Percentiles rank a stretch among this genome's conserved stretches.
phyloP scores from a whole-genome alignment of 1,284 basidiomycete species.

The Trametes pubescens region DNA sequence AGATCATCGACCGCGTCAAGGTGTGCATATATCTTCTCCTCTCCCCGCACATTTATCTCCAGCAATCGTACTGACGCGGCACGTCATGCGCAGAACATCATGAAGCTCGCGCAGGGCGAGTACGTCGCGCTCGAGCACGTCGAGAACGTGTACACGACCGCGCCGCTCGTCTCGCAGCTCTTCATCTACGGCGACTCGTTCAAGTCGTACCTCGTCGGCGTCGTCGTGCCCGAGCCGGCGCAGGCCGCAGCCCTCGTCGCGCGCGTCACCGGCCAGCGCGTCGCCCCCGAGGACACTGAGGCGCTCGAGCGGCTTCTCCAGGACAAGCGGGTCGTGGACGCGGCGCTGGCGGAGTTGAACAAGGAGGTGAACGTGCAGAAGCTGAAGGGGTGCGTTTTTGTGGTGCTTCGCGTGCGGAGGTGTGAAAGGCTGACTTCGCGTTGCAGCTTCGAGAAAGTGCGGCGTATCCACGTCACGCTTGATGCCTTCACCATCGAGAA shows the following conservation, averaged over 20 bases:
- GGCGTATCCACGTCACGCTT: slow-evolving; percentile 77
- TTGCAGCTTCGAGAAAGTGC: slow-evolving; percentile 82
- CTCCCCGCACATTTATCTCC: slow-evolving; percentile 16
- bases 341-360: slow-evolving; percentile 64
- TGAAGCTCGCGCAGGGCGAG: slow-evolving; percentile 97
- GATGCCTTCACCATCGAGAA: slow-evolving; percentile 82
- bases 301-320: slow-evolving; percentile 64
- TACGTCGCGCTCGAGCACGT: slow-evolving; percentile 98
- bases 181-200: slow-evolving; percentile 90
- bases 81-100: slow-evolving; percentile 78
- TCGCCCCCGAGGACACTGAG: slow-evolving; percentile 60
- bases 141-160: slow-evolving; percentile 82
- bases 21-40: slow-evolving; percentile 42
- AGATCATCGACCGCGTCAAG: slow-evolving; percentile 96
- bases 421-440: neutral
- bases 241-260: slow-evolving; percentile 69
- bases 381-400: slow-evolving; percentile 71
- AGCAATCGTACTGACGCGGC: slow-evolving; percentile 7
- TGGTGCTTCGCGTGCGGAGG: neutral
- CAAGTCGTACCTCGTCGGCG: slow-evolving; percentile 84
- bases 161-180: slow-evolving; percentile 77
- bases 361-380: slow-evolving; percentile 67
- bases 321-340: slow-evolving; percentile 70
- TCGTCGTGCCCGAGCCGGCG: slow-evolving; percentile 86
- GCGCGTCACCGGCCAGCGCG: slow-evolving; percentile 59